Evolutionary conservation across 495 filamentous ascomycete genomes (phyloP).

Genomic region (Tetracladium setigerum): DNA sequence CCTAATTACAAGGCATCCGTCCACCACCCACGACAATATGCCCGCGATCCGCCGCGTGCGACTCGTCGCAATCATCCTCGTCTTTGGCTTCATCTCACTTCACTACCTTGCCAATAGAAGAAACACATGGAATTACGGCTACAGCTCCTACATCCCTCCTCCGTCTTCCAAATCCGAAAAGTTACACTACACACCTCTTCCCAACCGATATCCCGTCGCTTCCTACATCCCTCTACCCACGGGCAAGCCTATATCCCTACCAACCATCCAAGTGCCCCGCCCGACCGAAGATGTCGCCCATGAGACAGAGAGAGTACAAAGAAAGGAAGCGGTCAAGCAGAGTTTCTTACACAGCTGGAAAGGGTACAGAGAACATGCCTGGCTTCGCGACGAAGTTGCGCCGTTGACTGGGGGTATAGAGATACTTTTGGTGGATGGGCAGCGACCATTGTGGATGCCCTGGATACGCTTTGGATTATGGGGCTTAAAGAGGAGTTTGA

Average conservation of each 20-base stretch:
- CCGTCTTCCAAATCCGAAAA: conserved; percentile 2
- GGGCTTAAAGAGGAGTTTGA: conserved; percentile 76
- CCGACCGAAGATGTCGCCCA: conserved; percentile 17
- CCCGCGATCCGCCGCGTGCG: conserved; percentile 17
- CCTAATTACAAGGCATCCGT: neutral
- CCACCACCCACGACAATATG: conserved; percentile 4
- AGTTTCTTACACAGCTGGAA: conserved; percentile 68
- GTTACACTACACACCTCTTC: conserved; percentile 32
- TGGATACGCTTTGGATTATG: conserved; percentile 93
- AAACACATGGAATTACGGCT: conserved; percentile 15
- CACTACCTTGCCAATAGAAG: conserved; percentile 15
- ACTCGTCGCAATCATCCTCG: conserved; percentile 9
- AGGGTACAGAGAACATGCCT: conserved; percentile 69
- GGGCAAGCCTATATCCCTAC: conserved; percentile 24
- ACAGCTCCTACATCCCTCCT: conserved; percentile 9
- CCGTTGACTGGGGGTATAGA: conserved; percentile 49
- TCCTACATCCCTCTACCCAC: conserved; percentile 40
- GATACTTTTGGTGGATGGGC: conserved; percentile 90
- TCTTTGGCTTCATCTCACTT: conserved; percentile 10
- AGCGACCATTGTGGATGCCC: conserved; percentile 80
- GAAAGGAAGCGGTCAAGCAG: conserved; percentile 43
- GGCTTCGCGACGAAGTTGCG: conserved; percentile 69
- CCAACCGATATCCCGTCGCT: conserved; percentile 40
- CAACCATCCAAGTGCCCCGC: conserved; percentile 13
- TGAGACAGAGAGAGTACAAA: conserved; percentile 8